A percentile compares a stretch with the other conserved stretches of the same genome.
Conservation (phyloP, 371 early-diverging fungal genomes). For the Rhizopus stolonifer region DNA sequence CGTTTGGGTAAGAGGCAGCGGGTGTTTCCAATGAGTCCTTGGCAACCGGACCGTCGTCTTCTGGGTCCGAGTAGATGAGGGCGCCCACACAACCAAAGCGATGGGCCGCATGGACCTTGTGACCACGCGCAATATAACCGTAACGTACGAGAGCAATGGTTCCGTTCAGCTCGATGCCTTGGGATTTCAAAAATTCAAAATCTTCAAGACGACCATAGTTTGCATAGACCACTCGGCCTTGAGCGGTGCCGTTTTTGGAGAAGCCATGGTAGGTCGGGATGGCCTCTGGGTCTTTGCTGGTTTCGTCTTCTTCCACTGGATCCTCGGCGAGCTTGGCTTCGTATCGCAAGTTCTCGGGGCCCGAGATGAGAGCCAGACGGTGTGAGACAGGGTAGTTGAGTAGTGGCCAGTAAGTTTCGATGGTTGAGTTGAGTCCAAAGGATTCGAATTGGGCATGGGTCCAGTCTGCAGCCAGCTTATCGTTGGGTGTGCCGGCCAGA, state of each 20-base stretch:
- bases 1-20: conserved; percentile 59
- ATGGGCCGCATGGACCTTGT: conserved; percentile 67
- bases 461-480: conserved; percentile 55
- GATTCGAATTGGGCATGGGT: conserved; percentile 53
- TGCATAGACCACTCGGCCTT: conserved; percentile 65
- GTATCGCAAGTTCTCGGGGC: conserved; percentile 46
- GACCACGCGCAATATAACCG: conserved; percentile 58
- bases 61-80: conserved; percentile 64
- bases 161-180: conserved; percentile 52
- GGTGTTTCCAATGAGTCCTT: conserved; percentile 23
- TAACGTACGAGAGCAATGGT: conserved; percentile 66
- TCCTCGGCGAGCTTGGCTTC: conserved; percentile 62
- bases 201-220: conserved; percentile 67
- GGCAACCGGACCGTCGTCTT: conserved; percentile 54
- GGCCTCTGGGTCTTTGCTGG: conserved; percentile 46
- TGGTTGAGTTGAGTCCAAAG: conserved; percentile 56
- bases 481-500: conserved; percentile 52
- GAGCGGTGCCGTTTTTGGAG: conserved; percentile 62
- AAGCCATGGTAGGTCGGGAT: conserved; percentile 67
- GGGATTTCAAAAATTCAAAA: conserved; percentile 51
- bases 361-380: conserved; percentile 58
- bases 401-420: conserved; percentile 63
- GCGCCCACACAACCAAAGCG: conserved; percentile 59
- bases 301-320: conserved; percentile 47
- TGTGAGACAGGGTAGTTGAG: conserved; percentile 58